Conservation (phyloP, 345 rosid genomes). For the Populus simonii region DNA sequence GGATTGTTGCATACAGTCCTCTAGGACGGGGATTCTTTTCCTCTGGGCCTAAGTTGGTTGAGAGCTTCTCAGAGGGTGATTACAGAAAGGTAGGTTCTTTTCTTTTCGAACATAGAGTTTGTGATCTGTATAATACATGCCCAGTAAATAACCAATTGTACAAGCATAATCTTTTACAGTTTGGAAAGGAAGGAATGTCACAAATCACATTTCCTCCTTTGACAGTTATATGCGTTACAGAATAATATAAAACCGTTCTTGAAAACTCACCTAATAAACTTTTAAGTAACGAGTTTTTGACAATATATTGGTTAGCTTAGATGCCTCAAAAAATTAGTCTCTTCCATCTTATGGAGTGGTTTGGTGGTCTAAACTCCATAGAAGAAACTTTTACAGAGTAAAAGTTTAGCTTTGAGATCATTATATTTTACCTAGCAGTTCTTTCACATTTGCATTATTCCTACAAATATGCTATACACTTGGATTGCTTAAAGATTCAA, state of each 20-base stretch:
- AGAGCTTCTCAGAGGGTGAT: constrained; percentile 37
- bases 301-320: background rate
- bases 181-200: background rate
- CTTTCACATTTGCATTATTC: background rate
- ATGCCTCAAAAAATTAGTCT: background rate
- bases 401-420: background rate
- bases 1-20: constrained; percentile 68
- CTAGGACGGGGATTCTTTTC: constrained; percentile 67
- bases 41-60: constrained; percentile 50
- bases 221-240: background rate
- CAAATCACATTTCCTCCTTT: background rate
- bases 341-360: background rate
- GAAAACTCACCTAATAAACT: no score
- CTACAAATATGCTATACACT: background rate
- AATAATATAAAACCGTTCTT: no score
- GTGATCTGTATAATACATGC: background rate
- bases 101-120: background rate
- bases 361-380: background rate
- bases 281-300: no score
- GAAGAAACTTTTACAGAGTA: background rate
- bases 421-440: background rate
- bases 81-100: constrained; percentile 38
- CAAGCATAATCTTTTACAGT: no score
- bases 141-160: no score
- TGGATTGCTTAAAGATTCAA: background rate